Percentiles rank a stretch among this genome's conserved stretches.
These are phyloP conservation scores for Marasmius oreades DNA, from an alignment of 1,284 basidiomycete genomes.

Conservation along the genomic window DNA sequence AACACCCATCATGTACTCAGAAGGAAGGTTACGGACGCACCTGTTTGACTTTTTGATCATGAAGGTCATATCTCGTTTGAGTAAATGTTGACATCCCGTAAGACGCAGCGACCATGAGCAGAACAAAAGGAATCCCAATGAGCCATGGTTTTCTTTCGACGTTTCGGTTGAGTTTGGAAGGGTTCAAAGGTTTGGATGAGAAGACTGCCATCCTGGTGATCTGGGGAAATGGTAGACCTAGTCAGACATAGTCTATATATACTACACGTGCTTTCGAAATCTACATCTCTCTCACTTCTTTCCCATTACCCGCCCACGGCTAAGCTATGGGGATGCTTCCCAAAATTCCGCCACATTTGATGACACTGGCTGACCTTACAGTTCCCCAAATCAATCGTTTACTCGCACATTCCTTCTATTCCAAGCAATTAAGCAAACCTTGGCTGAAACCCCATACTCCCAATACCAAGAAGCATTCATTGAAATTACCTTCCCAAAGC, in stretches of 20 bases:
- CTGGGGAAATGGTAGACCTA: too few relatives aligned
- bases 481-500: conserved; percentile 64
- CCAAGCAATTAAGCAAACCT: conserved; percentile 59
- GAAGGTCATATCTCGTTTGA: conserved; percentile 88
- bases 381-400: conserved; percentile 67
- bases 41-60: conserved; percentile 75
- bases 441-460: conserved; percentile 52
- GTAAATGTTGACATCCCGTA: too few relatives aligned
- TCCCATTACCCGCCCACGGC: background rate
- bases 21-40: too few relatives aligned
- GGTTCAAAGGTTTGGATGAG: too few relatives aligned
- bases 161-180: conserved; percentile 39
- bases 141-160: conserved; percentile 59
- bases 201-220: too few relatives aligned
- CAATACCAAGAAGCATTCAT: conserved; percentile 27
- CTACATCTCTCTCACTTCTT: too few relatives aligned
- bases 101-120: conserved; percentile 85
- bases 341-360: conserved; percentile 54
- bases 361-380: conserved; percentile 82
- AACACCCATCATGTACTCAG: too few relatives aligned
- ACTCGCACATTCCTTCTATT: conserved; percentile 55
- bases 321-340: background rate
- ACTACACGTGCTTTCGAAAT: too few relatives aligned
- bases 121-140: conserved; percentile 87
- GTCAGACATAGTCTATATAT: too few relatives aligned